Base-by-base conservation (phyloP, 2,329 filamentous ascomycete species). In the Alternaria atra region DNA sequence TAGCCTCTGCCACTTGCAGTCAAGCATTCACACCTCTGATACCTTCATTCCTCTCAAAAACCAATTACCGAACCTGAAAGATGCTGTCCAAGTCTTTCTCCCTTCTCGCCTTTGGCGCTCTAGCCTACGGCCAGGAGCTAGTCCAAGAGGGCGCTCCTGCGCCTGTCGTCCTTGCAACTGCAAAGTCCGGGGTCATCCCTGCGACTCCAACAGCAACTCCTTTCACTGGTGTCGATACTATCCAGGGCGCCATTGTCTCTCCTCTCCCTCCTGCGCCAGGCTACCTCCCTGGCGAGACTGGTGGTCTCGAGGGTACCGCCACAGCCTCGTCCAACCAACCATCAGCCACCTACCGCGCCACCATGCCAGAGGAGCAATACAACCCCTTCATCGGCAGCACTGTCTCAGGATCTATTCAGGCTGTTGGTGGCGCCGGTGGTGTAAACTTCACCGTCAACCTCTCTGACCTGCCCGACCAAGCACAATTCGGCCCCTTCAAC, bases 381-480 rank as follows among this genome's bases (percentile, higher is more conserved):
- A 70, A 72, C 60, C 61, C 61, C 1, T 63, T 65, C 15, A 63
- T 73, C 39, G 64, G 61, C 50, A 65, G 37, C 27, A 50, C 44
- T 4, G 60, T 80, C 15, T 67, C 68, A 12, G 79, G 79, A 20
- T 71, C 67, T 30, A 60, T 81, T 6, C 57, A 71, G 29, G 73
- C 76, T 42, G 70, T 72, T 20, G 73, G 74, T 8, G 65, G 65
- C 5, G 58, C 74, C 5, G 51, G 70, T 15, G 80, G 77, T 34
- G 76, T 79, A 12, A 68, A 72, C 35, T 77, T 83, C 58, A 73
- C 74, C 34, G 67, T 82, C 57, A 73, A 72, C 60, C 61, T 83
- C 51, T 70, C 70, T 48, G 75, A 76, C 42, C 71, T 83, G 5
- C 81, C 81, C 15, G 37, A 60, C 3, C 66, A 68, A 39, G 58